These are phyloP conservation scores for Backusella tarrabulga DNA, from an alignment of 192 early-diverging fungal genomes.

Conservation along the genomic window DNA sequence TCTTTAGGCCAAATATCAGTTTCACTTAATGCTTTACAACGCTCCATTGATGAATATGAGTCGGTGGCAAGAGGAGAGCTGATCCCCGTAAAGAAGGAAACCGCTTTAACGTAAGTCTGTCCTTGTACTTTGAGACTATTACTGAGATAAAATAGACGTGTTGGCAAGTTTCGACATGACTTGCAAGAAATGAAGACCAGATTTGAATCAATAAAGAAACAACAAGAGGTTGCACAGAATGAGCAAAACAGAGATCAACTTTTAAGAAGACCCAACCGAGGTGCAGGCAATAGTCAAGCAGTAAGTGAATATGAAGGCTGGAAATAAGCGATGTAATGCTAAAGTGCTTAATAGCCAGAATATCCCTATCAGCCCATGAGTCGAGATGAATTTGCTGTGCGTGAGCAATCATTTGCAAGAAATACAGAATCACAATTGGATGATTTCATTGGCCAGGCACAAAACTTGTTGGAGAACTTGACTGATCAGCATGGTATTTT, in stretches of 20 bases:
- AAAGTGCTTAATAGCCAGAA: constrained; percentile 33
- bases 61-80: constrained; percentile 54
- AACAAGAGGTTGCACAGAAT: constrained; percentile 37
- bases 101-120: constrained; percentile 45
- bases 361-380: constrained; percentile 45
- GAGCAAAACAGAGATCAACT: constrained; percentile 47
- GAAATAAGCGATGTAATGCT: not conserved
- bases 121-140: not conserved
- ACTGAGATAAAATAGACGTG: constrained; percentile 37
- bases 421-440: constrained; percentile 49
- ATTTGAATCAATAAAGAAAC: constrained; percentile 47
- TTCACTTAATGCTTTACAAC: constrained; percentile 45
- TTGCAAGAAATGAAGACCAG: constrained; percentile 42
- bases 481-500: constrained; percentile 55
- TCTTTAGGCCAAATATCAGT: constrained; percentile 53
- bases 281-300: not conserved
- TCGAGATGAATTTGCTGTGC: constrained; percentile 37
- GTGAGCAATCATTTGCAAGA: constrained; percentile 47
- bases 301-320: too few species aligned
- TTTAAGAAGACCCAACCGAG: constrained; percentile 41
- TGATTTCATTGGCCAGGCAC: constrained; percentile 54
- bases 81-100: constrained; percentile 53
- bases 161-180: constrained; percentile 52
- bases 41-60: constrained; percentile 61
- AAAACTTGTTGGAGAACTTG: constrained; percentile 46